Conservation (phyloP, 371 early-diverging fungal species). For the Paraphysoderma sedebokerense region DNA sequence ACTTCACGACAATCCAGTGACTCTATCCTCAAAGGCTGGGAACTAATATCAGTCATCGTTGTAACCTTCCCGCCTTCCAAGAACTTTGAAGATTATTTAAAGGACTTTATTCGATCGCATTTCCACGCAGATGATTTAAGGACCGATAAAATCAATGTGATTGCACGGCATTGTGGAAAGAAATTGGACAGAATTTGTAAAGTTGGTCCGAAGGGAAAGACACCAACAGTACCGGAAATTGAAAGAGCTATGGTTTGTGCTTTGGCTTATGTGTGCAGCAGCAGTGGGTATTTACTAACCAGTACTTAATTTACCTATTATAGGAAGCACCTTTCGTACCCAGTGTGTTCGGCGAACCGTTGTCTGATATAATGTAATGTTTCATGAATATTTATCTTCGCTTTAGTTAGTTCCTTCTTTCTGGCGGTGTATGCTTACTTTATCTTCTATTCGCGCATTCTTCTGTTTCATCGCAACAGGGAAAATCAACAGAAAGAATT, state of each 20-base stretch:
- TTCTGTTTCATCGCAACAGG: too few species aligned
- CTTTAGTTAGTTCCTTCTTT: too few species aligned
- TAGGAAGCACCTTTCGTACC: constrained; percentile 71
- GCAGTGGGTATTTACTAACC: background rate
- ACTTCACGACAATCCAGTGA: constrained; percentile 28
- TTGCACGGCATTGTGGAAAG: constrained; percentile 39
- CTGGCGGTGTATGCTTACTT: constrained; percentile 1
- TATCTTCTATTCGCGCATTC: too few species aligned
- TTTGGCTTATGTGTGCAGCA: background rate
- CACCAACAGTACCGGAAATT: constrained; percentile 54
- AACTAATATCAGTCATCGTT: constrained; percentile 56
- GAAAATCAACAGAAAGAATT: constrained; percentile 22
- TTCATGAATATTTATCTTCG: background rate
- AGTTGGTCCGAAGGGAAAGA: constrained; percentile 64
- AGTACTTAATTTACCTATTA: background rate
- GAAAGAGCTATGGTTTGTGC: constrained; percentile 42
- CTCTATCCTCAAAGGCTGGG: constrained; percentile 69
- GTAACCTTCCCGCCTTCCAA: constrained; percentile 83
- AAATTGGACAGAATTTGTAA: constrained; percentile 51
- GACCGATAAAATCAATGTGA: constrained; percentile 21
- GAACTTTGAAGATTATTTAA: constrained; percentile 66
- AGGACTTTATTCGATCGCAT: constrained; percentile 53
- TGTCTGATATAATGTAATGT: constrained; percentile 61
- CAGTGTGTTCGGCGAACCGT: constrained; percentile 80
- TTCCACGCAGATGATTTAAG: constrained; percentile 7